phyloP scores from a whole-genome alignment of 140 eudicot genomes.

The Cichorium intybus region DNA sequence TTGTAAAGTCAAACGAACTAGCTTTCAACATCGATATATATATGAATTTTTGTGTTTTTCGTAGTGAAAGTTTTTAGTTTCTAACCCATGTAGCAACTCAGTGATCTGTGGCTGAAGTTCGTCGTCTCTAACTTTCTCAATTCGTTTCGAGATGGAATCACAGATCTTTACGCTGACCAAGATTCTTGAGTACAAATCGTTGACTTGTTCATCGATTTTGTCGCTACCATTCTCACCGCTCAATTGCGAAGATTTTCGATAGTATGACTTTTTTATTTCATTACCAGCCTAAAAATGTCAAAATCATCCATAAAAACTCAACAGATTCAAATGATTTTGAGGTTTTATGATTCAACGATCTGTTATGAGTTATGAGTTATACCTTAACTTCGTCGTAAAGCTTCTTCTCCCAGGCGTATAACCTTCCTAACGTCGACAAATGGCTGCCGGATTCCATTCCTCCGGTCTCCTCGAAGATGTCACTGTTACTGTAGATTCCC shows the following conservation, averaged over 20 bases:
- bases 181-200: conserved; percentile 41
- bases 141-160: conserved; percentile 46
- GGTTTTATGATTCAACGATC: not conserved
- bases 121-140: conserved; percentile 52
- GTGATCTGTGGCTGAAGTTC: conserved; percentile 55
- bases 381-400: conserved; percentile 63
- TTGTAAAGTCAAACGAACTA: conserved; percentile 6
- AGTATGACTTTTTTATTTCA: conserved; percentile 38
- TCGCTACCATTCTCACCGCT: conserved; percentile 25
- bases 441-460: conserved; percentile 66
- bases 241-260: conserved; percentile 40
- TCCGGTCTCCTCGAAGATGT: conserved; percentile 34
- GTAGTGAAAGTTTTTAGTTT: conserved; percentile 10
- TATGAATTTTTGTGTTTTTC: not conserved
- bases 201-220: conserved; percentile 34
- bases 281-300: conserved; percentile 39
- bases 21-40: not conserved
- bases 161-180: conserved; percentile 41
- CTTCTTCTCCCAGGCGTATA: conserved; percentile 67
- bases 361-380: not conserved
- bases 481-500: conserved; percentile 26
- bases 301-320: not conserved
- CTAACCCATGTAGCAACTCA: conserved; percentile 58
- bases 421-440: conserved; percentile 53
- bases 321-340: not conserved